Evolutionary conservation across 148 eudicot genomes (phyloP), one percentile per base, ranked within the genome.

Genomic region (Rhododendron ferrugineum): DNA sequence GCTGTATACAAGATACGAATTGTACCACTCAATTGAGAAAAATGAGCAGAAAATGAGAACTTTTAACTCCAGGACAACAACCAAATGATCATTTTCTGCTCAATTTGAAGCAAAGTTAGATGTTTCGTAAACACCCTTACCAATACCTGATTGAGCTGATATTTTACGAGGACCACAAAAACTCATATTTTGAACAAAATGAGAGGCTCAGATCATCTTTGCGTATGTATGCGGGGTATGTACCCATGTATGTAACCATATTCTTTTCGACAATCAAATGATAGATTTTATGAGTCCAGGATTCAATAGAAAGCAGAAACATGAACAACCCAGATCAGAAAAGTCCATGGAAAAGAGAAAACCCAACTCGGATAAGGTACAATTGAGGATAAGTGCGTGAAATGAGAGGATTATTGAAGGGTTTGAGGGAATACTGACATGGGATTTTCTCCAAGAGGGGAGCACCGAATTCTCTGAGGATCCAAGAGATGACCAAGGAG

Each of bases 401-500:
- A 54, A 58, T 1, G 9, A 81, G 20, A 46, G 44, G 83, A 84
- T 28, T 26, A 37, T 10, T 5, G 76, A 75, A 13, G 37, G 23
- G 50, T 30, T 22, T 13, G 36, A 37, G 74, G 66, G 52, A n/a
- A 68, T 26, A 87, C 86, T 82, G 82, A 97, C 99, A 97, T n/a
- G 99, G 89, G 64, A 94, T 50, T 82, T 93, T 85, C 85, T 94
- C 82, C 70, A 97, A 81, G 40, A 97, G 92, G 62, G 99, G 99
- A 58, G 95, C 87, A 30, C 83, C 96, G 68, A 94, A 88, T 92
- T 97, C 98, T 64, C 99, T 82, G 82, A 97, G 96, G 83, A 97
- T 78, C 99, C 99, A 97, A 44, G 99, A 93, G 68, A 92, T 58
- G 84, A 97, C 84, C 58, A 95, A 86, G 70, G 99, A 97, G 66